Evolutionary conservation across 768 basidiomycete species (phyloP).

Genomic region (Gyrodon lividus): DNA sequence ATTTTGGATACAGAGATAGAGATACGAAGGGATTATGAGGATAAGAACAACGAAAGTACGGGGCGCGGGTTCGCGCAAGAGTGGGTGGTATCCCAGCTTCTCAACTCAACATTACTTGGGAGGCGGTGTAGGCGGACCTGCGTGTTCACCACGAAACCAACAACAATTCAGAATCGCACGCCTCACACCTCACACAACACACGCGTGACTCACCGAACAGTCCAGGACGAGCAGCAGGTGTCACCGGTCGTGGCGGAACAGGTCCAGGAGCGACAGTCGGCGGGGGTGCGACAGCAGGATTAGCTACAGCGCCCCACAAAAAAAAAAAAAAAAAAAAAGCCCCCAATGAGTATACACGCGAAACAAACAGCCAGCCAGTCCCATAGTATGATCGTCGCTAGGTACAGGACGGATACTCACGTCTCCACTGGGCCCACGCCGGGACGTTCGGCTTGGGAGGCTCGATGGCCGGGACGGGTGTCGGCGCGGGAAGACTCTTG

Average conservation of each 20-base stretch:
- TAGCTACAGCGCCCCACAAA: slow-evolving; percentile 42
- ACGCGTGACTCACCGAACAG: slow-evolving; percentile 54
- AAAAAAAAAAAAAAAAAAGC: no score
- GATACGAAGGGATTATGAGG: background rate
- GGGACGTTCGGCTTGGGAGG: slow-evolving; percentile 55
- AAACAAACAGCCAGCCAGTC: background rate
- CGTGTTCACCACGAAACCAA: no score
- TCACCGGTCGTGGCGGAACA: slow-evolving; percentile 32
- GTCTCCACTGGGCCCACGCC: slow-evolving; percentile 87
- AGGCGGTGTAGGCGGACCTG: slow-evolving; percentile 47
- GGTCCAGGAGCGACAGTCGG: slow-evolving; percentile 37
- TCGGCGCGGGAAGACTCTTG: slow-evolving; percentile 42
- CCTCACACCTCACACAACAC: background rate
- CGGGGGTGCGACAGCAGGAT: slow-evolving; percentile 62
- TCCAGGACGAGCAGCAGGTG: slow-evolving; percentile 56
- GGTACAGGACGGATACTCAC: slow-evolving; percentile 40
- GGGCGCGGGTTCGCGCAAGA: background rate
- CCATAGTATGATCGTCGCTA: no score
- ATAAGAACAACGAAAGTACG: background rate
- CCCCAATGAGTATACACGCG: no score
- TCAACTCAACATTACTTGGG: slow-evolving; percentile 34
- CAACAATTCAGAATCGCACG: slow-evolving; percentile 1
- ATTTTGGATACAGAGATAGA: background rate
- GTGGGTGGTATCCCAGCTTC: background rate
- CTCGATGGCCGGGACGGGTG: slow-evolving; percentile 38